These are phyloP conservation scores for Pseudogymnoascus sp. DNA, from an alignment of 2,329 filamentous ascomycete species.

Conservation along the genomic window DNA sequence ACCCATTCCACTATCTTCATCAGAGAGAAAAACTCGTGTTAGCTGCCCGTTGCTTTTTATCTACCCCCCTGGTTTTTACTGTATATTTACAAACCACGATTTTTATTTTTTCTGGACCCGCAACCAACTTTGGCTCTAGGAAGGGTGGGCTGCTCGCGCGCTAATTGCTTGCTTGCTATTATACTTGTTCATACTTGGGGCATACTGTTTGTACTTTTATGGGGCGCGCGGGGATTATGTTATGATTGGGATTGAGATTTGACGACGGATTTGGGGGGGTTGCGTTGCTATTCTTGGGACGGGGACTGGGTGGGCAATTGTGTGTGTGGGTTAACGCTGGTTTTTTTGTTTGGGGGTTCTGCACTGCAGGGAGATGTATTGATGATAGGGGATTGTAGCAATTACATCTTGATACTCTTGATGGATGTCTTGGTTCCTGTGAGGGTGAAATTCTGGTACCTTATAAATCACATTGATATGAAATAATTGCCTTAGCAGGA, in stretches of 20 bases:
- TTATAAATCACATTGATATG: background rate
- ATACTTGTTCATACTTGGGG: background rate
- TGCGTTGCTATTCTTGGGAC: background rate
- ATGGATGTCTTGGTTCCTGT: background rate
- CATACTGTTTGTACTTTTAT: conserved; percentile 1
- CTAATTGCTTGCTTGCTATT: background rate
- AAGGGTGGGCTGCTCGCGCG: background rate
- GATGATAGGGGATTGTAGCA: background rate
- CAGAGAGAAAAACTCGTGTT: background rate
- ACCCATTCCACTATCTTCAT: background rate
- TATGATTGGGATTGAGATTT: background rate
- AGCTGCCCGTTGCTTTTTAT: background rate
- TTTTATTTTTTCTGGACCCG: background rate
- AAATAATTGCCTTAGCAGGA: background rate
- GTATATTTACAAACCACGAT: background rate
- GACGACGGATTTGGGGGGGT: background rate
- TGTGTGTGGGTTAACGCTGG: background rate
- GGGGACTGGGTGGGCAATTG: background rate
- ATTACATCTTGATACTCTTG: background rate
- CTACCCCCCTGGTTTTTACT: background rate
- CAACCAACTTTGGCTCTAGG: background rate
- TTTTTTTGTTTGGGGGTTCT: background rate
- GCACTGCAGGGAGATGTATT: background rate
- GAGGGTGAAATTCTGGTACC: background rate
- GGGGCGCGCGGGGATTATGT: background rate